Evolutionary conservation across 345 rosid genomes (phyloP).

Genomic region (Salix dunnii): DNA sequence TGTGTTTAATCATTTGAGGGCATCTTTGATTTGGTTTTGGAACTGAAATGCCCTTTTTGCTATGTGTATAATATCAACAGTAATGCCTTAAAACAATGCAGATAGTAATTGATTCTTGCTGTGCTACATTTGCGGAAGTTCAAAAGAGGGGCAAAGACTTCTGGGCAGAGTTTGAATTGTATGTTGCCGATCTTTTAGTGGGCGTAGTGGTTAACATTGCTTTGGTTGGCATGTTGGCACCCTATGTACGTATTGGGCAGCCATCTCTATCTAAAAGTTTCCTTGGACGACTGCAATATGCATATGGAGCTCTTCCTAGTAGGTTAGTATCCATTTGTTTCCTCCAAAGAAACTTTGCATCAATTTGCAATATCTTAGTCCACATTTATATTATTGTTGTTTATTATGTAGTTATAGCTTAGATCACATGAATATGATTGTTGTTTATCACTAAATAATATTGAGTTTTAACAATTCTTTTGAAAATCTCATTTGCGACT

Average conservation of each 20-base stretch:
- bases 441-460: too few relatives aligned
- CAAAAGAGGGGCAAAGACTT: constrained; percentile 89
- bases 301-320: constrained; percentile 93
- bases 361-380: not conserved
- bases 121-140: constrained; percentile 92
- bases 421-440: too few relatives aligned
- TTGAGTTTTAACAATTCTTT: not conserved
- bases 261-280: constrained; percentile 59
- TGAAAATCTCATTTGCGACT: not conserved
- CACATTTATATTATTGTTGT: not conserved
- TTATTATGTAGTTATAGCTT: not conserved
- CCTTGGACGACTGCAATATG: constrained; percentile 55
- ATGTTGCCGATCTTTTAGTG: constrained; percentile 84
- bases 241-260: constrained; percentile 79
- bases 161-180: constrained; percentile 92
- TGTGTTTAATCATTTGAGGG: too few relatives aligned
- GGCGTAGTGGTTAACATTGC: constrained; percentile 83
- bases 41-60: not conserved
- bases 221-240: constrained; percentile 91
- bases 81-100: constrained; percentile 21
- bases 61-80: too few relatives aligned
- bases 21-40: not conserved
- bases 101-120: constrained; percentile 87
- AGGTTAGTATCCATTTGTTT: constrained; percentile 36
- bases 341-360: not conserved